These are phyloP conservation scores for Diaporthe citri DNA, from an alignment of 2,329 filamentous ascomycete species.

Conservation along the genomic window DNA sequence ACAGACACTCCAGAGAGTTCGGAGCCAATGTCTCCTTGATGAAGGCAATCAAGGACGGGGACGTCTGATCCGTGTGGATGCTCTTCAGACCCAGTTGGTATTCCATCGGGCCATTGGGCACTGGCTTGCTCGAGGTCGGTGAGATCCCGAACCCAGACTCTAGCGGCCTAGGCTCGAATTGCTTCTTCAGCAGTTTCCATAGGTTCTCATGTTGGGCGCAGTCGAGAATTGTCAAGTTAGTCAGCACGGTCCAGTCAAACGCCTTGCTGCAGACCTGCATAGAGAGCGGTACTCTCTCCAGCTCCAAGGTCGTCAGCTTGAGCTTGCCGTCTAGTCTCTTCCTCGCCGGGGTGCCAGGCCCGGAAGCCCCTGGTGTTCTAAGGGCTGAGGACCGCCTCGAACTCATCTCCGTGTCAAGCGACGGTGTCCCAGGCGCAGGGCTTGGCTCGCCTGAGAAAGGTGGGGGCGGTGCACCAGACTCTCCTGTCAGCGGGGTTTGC, in stretches of 20 bases:
- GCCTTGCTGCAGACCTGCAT: slow-evolving; percentile 76
- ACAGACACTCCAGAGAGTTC: slow-evolving; percentile 83
- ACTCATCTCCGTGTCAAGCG: slow-evolving; percentile 12
- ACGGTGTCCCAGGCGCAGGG: slow-evolving; percentile 19
- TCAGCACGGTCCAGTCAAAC: slow-evolving; percentile 81
- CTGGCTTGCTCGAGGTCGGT: slow-evolving; percentile 44
- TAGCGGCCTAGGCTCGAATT: slow-evolving; percentile 63
- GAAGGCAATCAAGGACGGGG: slow-evolving; percentile 77
- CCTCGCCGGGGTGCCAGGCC: slow-evolving; percentile 43
- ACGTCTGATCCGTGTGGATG: slow-evolving; percentile 81
- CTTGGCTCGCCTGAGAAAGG: slow-evolving; percentile 14
- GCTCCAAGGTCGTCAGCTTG: slow-evolving; percentile 77
- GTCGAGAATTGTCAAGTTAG: slow-evolving; percentile 78
- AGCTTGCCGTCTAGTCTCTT: slow-evolving; percentile 69
- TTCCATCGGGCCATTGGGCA: slow-evolving; percentile 55
- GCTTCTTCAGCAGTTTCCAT: slow-evolving; percentile 78
- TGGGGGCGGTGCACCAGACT: slow-evolving; percentile 9
- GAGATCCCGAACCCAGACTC: slow-evolving; percentile 46
- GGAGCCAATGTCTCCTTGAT: slow-evolving; percentile 82
- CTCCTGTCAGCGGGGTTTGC: slow-evolving; percentile 7
- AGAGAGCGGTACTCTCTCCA: slow-evolving; percentile 82
- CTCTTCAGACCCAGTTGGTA: slow-evolving; percentile 78
- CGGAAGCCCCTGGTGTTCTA: neutral
- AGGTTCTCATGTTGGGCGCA: slow-evolving; percentile 80
- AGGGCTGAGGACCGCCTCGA: slow-evolving; percentile 28